These are phyloP conservation scores for Teratosphaeria viscida DNA, from an alignment of 2,329 filamentous ascomycete species.

Conservation along the genomic window DNA sequence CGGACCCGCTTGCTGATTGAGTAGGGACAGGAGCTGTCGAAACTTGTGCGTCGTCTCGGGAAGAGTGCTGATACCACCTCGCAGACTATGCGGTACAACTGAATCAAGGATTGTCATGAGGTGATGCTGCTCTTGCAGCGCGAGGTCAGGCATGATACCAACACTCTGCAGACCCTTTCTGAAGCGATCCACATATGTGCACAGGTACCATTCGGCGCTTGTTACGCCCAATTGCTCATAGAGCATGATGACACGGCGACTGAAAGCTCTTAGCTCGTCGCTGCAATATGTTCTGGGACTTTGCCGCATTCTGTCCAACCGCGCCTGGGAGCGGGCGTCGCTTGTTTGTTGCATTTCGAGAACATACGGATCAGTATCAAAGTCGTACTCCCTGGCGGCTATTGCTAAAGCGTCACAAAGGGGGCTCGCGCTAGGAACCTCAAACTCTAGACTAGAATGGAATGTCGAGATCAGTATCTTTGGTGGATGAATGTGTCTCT, in stretches of 20 bases:
- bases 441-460: neutral
- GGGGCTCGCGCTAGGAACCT: conserved; percentile 4
- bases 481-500: conserved; percentile 59
- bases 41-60: conserved; percentile 10
- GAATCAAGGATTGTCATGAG: conserved; percentile 11
- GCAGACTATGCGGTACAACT: neutral
- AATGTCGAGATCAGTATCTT: conserved; percentile 35
- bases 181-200: conserved; percentile 26
- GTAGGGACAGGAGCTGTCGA: conserved; percentile 13
- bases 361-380: conserved; percentile 31
- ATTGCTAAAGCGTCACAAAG: conserved; percentile 8
- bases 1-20: conserved; percentile 9
- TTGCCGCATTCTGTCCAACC: conserved; percentile 18
- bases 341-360: conserved; percentile 21
- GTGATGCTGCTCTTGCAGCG: conserved; percentile 25
- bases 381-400: conserved; percentile 17
- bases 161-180: conserved; percentile 9
- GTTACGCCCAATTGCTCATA: conserved; percentile 28
- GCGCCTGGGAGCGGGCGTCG: conserved; percentile 14
- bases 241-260: conserved; percentile 24
- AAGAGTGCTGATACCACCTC: neutral
- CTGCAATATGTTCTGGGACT: conserved; percentile 30
- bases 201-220: conserved; percentile 31
- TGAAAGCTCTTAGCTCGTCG: conserved; percentile 28
- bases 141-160: conserved; percentile 19